These are phyloP conservation scores for Citrus glauca DNA, from an alignment of 345 rosid species.

Conservation along the genomic window DNA sequence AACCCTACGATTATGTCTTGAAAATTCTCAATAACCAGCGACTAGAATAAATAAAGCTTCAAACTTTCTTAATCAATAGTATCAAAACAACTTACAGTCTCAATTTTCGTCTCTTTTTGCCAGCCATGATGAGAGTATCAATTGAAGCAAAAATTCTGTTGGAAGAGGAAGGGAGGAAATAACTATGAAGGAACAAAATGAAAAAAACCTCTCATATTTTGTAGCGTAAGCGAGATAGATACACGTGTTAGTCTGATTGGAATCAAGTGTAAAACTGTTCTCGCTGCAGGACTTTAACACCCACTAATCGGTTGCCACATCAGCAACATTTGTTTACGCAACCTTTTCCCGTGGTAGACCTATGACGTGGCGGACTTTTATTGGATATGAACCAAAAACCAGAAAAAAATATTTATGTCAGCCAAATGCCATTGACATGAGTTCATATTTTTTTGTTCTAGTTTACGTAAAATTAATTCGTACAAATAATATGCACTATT, in stretches of 20 bases:
- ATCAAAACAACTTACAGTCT: conserved; percentile 33
- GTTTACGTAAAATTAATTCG: no score
- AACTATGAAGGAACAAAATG: neutral
- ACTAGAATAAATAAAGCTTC: neutral
- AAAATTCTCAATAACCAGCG: conserved; percentile 12
- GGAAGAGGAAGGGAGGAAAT: no score
- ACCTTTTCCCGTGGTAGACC: neutral
- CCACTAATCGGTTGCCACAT: neutral
- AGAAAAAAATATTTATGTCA: no score
- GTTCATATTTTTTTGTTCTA: no score
- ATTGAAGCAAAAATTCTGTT: neutral
- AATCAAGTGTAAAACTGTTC: neutral
- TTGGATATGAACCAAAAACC: neutral
- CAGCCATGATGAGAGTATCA: conserved; percentile 27
- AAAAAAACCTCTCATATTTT: neutral
- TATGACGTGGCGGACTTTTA: neutral
- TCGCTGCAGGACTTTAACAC: no score
- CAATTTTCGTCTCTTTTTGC: conserved; percentile 38
- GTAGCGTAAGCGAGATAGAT: neutral
- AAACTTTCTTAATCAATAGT: neutral
- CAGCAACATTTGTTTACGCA: neutral
- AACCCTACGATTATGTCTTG: conserved; percentile 9
- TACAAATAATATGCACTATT: no score
- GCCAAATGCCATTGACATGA: no score
- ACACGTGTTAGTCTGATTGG: neutral